Evolutionary conservation across 2,329 filamentous ascomycete species (phyloP).

Genomic region (Fusarium sp.): DNA sequence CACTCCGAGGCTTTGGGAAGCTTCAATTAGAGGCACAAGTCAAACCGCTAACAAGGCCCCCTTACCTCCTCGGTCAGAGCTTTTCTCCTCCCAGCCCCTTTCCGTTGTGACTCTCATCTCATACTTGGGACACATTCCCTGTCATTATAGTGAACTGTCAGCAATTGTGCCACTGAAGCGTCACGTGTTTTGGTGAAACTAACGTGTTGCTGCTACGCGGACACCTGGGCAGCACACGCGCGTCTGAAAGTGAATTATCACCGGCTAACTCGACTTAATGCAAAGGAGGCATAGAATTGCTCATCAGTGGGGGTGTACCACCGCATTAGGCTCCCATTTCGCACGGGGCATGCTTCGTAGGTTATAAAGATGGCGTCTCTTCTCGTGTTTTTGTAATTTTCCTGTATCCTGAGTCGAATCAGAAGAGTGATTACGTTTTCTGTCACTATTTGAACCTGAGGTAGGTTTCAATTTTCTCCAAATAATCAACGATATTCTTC

Average conservation of each 20-base stretch:
- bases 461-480: slow-evolving; percentile 47
- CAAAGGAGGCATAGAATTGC: slow-evolving; percentile 22
- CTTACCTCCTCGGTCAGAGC: slow-evolving; percentile 21
- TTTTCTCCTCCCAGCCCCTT: slow-evolving; percentile 29
- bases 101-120: slow-evolving; percentile 24
- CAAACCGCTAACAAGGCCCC: slow-evolving; percentile 28
- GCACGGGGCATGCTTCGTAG: slow-evolving; percentile 43
- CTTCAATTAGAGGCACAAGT: slow-evolving; percentile 20
- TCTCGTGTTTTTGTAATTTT: slow-evolving; percentile 12
- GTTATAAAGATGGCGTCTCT: slow-evolving; percentile 47
- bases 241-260: slow-evolving; percentile 43
- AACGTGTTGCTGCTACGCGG: slow-evolving; percentile 30
- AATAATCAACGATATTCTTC: slow-evolving; percentile 25
- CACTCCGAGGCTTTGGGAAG: slow-evolving; percentile 11
- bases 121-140: slow-evolving; percentile 20
- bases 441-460: slow-evolving; percentile 47
- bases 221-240: slow-evolving; percentile 24
- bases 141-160: neutral
- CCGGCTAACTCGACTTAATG: slow-evolving; percentile 42
- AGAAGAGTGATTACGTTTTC: slow-evolving; percentile 41
- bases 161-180: neutral
- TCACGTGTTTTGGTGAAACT: slow-evolving; percentile 40
- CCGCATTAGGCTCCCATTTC: slow-evolving; percentile 41
- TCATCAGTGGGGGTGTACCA: slow-evolving; percentile 36
- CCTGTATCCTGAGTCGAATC: slow-evolving; percentile 17